phyloP scores from a whole-genome alignment of 139 green algal species.

The Chlorella sp. region DNA sequence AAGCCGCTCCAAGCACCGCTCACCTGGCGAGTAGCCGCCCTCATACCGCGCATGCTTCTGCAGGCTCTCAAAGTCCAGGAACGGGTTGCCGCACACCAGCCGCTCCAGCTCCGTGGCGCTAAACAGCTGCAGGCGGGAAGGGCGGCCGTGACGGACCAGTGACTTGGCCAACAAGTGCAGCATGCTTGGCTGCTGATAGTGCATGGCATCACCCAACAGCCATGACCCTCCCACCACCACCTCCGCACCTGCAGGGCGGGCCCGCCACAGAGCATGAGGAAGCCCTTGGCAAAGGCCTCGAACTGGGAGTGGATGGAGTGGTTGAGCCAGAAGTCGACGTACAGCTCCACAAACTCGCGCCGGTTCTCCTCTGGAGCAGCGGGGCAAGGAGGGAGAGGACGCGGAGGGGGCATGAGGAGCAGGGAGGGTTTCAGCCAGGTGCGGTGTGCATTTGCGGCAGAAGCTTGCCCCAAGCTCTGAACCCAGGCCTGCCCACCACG shows the following conservation, averaged over 20 bases:
- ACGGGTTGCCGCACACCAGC: slow-evolving; percentile 89
- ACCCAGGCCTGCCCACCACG: not conserved
- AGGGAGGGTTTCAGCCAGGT: not conserved
- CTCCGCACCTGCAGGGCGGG: slow-evolving; percentile 55
- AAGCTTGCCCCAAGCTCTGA: not conserved
- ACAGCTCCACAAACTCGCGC: slow-evolving; percentile 83
- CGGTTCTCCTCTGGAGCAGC: slow-evolving; percentile 79
- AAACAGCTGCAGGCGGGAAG: slow-evolving; percentile 77
- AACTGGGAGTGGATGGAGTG: slow-evolving; percentile 73
- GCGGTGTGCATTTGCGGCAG: not conserved
- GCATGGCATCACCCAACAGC: not conserved
- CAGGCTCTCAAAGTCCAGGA: slow-evolving; percentile 90
- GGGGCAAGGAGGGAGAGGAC: too few relatives aligned
- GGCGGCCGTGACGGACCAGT: not conserved
- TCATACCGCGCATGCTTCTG: slow-evolving; percentile 86
- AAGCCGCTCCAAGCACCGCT: not conserved
- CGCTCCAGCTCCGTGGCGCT: slow-evolving; percentile 88
- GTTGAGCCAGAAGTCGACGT: slow-evolving; percentile 83
- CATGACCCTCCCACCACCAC: not conserved
- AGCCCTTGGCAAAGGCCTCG: slow-evolving; percentile 84
- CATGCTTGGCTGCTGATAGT: not conserved
- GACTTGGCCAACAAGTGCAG: too few relatives aligned
- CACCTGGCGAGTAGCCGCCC: slow-evolving; percentile 75
- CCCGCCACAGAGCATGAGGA: slow-evolving; percentile 87
- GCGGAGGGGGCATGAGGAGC: not conserved